Evolutionary conservation across 345 rosid genomes (phyloP), one percentile per base, ranked within the genome.

Genomic region (Acer negundo): DNA sequence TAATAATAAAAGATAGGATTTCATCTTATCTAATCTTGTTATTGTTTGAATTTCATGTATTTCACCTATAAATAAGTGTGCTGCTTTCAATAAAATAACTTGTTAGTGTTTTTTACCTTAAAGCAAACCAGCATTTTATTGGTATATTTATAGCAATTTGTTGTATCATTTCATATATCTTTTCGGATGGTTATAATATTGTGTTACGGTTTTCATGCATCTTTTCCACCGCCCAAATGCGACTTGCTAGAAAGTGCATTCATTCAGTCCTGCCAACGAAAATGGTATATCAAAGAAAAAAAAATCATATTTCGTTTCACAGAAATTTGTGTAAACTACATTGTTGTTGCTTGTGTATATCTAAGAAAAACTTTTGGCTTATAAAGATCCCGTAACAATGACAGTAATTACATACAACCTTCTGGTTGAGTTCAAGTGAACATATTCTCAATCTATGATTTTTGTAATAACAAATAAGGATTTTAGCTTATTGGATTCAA

Each of bases 401-500:
- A 22, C 51, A 42, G 75, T 67, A 77, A 15, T 59, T 56, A 26
- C 49, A 56, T 76, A 38, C 77, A 70, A 74, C 70, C 80, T 49
- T 73, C 65, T 20, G 79, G 67, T 42, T 76, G 78, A 46, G 61
- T 75, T 69, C 73, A 28, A 9, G 62, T 67, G 62, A 78, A 69
- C 13, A 80, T 70, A 26, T 20, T 77, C 67, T 67, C 61, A 68
- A 62, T 67, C 78, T 71, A 55, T 22, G 10, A 69, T 77, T 35
- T 67, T 23, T 46, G 44, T 78, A 80, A 49, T 8, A 67, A 67
- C 56, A 61, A 79, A 73, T 17, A 11, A 4, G 17, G 55, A 9
- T 72, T 69, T 10, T 17, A 16, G 38, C 62, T 85, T 80, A 76
- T 78, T 83, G 68, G 76, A 63, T n/a, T 49, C 80, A 75, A 81